phyloP scores from a whole-genome alignment of 1,284 basidiomycete species.

The Moesziomyces sp. region DNA sequence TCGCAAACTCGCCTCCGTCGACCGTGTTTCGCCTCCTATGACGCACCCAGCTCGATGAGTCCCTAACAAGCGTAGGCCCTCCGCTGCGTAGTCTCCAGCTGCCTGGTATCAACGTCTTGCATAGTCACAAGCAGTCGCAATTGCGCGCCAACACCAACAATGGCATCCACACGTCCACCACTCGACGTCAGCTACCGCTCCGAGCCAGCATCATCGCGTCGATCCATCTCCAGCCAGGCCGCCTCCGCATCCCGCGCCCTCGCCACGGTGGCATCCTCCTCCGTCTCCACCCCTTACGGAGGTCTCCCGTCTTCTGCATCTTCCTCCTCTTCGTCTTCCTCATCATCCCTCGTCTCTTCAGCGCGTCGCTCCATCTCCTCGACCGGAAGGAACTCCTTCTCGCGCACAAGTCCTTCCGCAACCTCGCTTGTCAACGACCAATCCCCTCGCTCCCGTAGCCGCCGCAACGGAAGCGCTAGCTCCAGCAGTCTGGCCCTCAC shows the following conservation, averaged over 20 bases:
- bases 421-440: background rate
- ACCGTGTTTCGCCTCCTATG: too few relatives aligned
- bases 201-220: conserved; percentile 10
- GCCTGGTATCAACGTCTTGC: too few relatives aligned
- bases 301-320: conserved; percentile 13
- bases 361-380: conserved; percentile 13
- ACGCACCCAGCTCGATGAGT: too few relatives aligned
- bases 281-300: conserved; percentile 20
- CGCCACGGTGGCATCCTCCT: conserved; percentile 7
- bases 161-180: conserved; percentile 15
- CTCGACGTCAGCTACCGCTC: conserved; percentile 3
- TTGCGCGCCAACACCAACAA: background rate
- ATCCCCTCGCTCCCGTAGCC: background rate
- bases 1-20: too few relatives aligned
- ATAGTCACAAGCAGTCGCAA: too few relatives aligned
- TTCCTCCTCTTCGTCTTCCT: conserved; percentile 23
- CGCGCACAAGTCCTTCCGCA: conserved; percentile 7
- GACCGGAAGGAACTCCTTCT: conserved; percentile 1
- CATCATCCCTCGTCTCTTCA: conserved; percentile 6
- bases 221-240: conserved; percentile 41
- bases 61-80: too few relatives aligned
- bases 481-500: conserved; percentile 1
- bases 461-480: conserved; percentile 12
- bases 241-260: conserved; percentile 28
- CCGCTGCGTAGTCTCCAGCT: too few relatives aligned